These are phyloP conservation scores for Crithidia bombi DNA, from an alignment of 208 protist species.

Conservation along the genomic window DNA sequence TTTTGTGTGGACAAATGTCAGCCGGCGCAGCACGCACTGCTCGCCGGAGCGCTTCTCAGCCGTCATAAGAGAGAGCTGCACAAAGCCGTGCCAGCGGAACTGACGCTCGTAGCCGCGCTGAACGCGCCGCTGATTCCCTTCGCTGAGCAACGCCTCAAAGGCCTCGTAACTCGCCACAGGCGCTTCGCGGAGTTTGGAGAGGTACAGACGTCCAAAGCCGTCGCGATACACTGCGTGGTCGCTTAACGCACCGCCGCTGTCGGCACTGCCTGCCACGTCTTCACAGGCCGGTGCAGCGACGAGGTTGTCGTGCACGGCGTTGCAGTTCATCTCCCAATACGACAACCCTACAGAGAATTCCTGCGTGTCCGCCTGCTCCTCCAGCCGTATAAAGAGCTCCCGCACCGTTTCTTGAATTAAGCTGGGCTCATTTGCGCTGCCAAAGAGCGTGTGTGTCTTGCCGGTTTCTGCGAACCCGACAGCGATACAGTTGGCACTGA, in stretches of 20 bases:
- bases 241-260: conserved; percentile 6
- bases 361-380: conserved; percentile 45
- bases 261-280: conserved; percentile 23
- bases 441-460: conserved; percentile 92
- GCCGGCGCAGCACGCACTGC: conserved; percentile 60
- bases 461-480: conserved; percentile 78
- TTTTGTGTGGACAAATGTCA: conserved; percentile 92
- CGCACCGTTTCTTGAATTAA: conserved; percentile 87
- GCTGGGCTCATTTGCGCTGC: conserved; percentile 71
- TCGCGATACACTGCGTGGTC: conserved; percentile 68
- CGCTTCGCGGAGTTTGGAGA: conserved; percentile 71
- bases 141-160: conserved; percentile 71
- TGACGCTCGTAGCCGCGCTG: conserved; percentile 50
- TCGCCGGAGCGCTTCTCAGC: conserved; percentile 62
- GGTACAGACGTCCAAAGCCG: conserved; percentile 67
- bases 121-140: conserved; percentile 62
- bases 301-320: conserved; percentile 77
- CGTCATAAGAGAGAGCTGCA: conserved; percentile 80
- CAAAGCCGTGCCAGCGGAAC: conserved; percentile 88
- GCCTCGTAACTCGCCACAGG: conserved; percentile 59
- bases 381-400: conserved; percentile 77
- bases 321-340: conserved; percentile 91
- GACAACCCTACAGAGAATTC: conserved; percentile 68
- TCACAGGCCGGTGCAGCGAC: not conserved
- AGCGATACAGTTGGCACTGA: conserved; percentile 80